These are phyloP conservation scores for Picea abies DNA, from an alignment of 83 land plant species.

Conservation along the genomic window DNA sequence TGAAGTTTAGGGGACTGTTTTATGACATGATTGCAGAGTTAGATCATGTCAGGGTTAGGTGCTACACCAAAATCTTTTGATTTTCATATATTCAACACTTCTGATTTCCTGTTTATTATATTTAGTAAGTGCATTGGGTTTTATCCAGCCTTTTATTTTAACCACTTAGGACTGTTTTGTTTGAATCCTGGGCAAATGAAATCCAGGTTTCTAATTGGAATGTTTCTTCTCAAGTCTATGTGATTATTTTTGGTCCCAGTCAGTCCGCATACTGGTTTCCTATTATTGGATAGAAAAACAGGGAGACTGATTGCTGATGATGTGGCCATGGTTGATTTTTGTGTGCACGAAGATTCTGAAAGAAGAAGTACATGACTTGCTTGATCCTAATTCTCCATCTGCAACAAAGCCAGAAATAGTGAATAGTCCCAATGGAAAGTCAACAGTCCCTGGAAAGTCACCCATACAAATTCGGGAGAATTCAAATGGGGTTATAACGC, in stretches of 20 bases:
- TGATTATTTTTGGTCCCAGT: background rate
- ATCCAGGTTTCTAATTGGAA: background rate
- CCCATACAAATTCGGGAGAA: conserved; percentile 96
- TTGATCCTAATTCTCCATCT: conserved; percentile 66
- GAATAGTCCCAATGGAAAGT: conserved; percentile 54
- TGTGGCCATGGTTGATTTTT: conserved; percentile 15
- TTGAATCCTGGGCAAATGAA: background rate
- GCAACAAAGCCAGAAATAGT: conserved; percentile 45
- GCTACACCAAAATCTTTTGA: background rate
- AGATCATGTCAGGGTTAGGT: conserved; percentile 1
- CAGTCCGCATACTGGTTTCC: background rate
- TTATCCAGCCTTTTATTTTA: background rate
- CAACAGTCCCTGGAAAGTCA: conserved; percentile 66
- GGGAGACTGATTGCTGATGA: conserved; percentile 8
- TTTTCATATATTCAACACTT: background rate
- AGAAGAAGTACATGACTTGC: conserved; percentile 96
- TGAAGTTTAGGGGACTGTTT: background rate
- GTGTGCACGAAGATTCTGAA: conserved; percentile 74
- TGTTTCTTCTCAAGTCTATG: background rate
- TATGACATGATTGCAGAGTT: background rate
- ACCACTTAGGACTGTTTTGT: background rate
- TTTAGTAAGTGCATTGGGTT: background rate
- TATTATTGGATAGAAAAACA: background rate
- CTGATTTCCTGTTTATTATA: background rate
- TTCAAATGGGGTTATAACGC: conserved; percentile 93